These are phyloP conservation scores for Waltiozyma solani DNA, from an alignment of 1,139 yeast species.

Conservation along the genomic window DNA sequence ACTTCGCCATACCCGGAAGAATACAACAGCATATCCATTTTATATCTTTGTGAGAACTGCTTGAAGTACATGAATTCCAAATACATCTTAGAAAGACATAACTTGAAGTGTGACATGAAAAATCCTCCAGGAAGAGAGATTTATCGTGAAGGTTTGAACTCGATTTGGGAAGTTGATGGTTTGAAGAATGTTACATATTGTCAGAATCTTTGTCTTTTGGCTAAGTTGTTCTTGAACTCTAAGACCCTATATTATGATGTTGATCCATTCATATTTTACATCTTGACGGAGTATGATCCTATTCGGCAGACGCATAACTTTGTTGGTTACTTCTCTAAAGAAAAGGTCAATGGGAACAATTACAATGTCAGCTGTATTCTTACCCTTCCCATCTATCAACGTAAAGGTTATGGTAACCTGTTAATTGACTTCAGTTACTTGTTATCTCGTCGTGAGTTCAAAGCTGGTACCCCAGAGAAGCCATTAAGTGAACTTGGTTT, in stretches of 20 bases:
- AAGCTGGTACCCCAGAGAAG: slow-evolving; percentile 89
- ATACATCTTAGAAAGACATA: slow-evolving; percentile 60
- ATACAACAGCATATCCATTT: slow-evolving; percentile 47
- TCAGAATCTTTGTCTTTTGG: slow-evolving; percentile 80
- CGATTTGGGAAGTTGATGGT: slow-evolving; percentile 92
- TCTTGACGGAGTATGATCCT: slow-evolving; percentile 61
- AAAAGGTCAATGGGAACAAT: slow-evolving; percentile 61
- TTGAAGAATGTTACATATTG: slow-evolving; percentile 74
- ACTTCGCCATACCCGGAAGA: slow-evolving; percentile 92
- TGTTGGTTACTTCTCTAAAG: slow-evolving; percentile 92
- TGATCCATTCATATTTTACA: slow-evolving; percentile 87
- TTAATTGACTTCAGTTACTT: slow-evolving; percentile 85
- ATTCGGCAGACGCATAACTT: slow-evolving; percentile 50
- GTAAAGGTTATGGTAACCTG: slow-evolving; percentile 84
- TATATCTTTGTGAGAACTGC: slow-evolving; percentile 81
- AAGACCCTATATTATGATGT: slow-evolving; percentile 91
- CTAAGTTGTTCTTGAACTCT: slow-evolving; percentile 81
- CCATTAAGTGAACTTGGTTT: slow-evolving; percentile 85
- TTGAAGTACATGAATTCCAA: slow-evolving; percentile 72
- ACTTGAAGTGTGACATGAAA: slow-evolving; percentile 51
- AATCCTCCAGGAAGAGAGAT: slow-evolving; percentile 92
- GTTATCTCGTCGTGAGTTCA: slow-evolving; percentile 61
- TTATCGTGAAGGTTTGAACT: slow-evolving; percentile 56
- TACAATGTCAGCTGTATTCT: slow-evolving; percentile 87
- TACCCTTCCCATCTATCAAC: slow-evolving; percentile 79